phyloP scores from a whole-genome alignment of 2,329 filamentous ascomycete species.

The Fusarium verrucosum region DNA sequence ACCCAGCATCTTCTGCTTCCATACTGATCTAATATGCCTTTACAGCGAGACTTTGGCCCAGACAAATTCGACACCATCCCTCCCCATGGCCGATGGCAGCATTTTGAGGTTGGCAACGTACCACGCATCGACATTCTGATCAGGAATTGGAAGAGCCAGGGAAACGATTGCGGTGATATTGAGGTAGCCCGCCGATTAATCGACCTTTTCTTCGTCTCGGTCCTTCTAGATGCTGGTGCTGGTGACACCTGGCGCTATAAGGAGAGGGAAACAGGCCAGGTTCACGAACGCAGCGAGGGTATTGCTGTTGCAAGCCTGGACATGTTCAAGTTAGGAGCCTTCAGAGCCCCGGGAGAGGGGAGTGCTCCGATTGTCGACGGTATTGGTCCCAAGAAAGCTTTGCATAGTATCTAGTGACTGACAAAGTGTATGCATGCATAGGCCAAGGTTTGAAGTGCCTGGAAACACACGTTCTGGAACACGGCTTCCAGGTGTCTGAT shows the following conservation, averaged over 20 bases:
- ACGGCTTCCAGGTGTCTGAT: too few relatives aligned
- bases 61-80: slow-evolving; percentile 59
- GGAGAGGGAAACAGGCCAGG: background rate
- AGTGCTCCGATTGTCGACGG: too few relatives aligned
- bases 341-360: too few relatives aligned
- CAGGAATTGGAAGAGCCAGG: background rate
- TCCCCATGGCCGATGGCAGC: slow-evolving; percentile 36
- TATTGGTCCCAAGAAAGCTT: too few relatives aligned
- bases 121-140: background rate
- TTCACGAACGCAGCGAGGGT: background rate
- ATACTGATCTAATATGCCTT: too few relatives aligned
- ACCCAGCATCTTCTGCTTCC: too few relatives aligned
- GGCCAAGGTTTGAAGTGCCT: too few relatives aligned
- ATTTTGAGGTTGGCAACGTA: slow-evolving; percentile 64
- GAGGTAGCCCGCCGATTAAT: background rate
- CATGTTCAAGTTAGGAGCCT: too few relatives aligned
- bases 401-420: too few relatives aligned
- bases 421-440: too few relatives aligned
- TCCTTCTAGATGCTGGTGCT: background rate
- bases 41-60: slow-evolving; percentile 61
- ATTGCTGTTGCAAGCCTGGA: background rate
- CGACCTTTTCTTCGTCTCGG: background rate
- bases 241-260: background rate
- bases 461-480: too few relatives aligned
- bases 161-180: background rate